Conservation (phyloP, 2,329 filamentous ascomycete species). For the Colletotrichum chrysophilum region DNA sequence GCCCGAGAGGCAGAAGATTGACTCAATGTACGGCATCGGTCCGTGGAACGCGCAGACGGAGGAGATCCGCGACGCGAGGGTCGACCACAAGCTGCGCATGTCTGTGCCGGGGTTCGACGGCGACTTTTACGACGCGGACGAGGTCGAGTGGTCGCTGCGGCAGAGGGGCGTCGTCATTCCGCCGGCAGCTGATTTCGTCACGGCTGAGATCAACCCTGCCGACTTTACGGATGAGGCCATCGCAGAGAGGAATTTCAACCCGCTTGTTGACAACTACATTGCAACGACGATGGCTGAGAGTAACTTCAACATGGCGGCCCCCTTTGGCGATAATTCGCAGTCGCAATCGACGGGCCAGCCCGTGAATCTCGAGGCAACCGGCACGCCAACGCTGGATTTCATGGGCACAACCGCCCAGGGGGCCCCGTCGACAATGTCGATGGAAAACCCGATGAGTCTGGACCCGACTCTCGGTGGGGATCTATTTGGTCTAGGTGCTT, state of each 20-base stretch:
- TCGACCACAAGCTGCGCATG: conserved; percentile 54
- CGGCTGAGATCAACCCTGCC: conserved; percentile 57
- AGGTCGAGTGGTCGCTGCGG: conserved; percentile 76
- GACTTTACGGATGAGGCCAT: conserved; percentile 35
- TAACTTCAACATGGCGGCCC: not conserved
- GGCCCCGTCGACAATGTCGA: not conserved
- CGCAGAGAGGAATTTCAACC: not conserved
- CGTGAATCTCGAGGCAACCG: not conserved
- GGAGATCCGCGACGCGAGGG: conserved; percentile 42
- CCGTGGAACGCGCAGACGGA: conserved; percentile 50
- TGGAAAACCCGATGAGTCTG: not conserved
- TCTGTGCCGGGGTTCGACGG: conserved; percentile 70
- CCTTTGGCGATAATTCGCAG: rapidly evolving
- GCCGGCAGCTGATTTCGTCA: conserved; percentile 63
- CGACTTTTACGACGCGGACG: conserved; percentile 78
- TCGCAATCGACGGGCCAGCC: not conserved
- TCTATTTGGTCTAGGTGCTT: not conserved
- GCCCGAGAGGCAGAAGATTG: conserved; percentile 37
- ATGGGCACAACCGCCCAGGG: not conserved
- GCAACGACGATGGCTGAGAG: not conserved
- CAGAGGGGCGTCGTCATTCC: conserved; percentile 68
- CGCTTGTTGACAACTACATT: not conserved
- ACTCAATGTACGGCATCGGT: conserved; percentile 38
- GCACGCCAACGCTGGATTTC: not conserved
- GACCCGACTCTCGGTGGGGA: not conserved